These are phyloP conservation scores for Suillus occidentalis DNA, from an alignment of 768 basidiomycete genomes.

Conservation along the genomic window DNA sequence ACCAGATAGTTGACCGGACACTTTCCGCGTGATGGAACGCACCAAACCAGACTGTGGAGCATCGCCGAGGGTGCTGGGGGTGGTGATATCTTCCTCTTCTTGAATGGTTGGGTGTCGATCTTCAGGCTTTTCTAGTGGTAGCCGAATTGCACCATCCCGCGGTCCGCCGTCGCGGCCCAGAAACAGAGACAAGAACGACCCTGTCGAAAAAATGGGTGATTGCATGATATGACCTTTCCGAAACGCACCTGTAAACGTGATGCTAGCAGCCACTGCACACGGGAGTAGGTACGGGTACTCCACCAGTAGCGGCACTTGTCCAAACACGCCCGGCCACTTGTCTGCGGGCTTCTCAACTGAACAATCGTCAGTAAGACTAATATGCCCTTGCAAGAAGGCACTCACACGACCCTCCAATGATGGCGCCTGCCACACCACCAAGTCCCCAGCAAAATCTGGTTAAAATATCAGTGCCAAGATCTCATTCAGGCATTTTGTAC, in stretches of 20 bases:
- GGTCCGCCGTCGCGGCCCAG: slow-evolving; percentile 91
- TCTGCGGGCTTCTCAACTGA: slow-evolving; percentile 79
- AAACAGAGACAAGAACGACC: slow-evolving; percentile 87
- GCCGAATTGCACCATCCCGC: slow-evolving; percentile 78
- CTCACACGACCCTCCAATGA: slow-evolving; percentile 82
- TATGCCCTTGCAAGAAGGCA: slow-evolving; percentile 10
- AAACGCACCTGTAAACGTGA: slow-evolving; percentile 68
- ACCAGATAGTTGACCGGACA: slow-evolving; percentile 57
- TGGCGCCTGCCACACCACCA: slow-evolving; percentile 89
- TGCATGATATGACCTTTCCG: neutral
- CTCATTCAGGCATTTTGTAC: neutral
- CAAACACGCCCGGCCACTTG: slow-evolving; percentile 84
- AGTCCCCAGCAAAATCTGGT: slow-evolving; percentile 92
- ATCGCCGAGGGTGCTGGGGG: slow-evolving; percentile 47
- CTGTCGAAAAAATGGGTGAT: slow-evolving; percentile 36
- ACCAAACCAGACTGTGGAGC: slow-evolving; percentile 35
- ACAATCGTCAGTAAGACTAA: slow-evolving; percentile 15
- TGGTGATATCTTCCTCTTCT: slow-evolving; percentile 61
- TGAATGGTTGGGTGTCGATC: slow-evolving; percentile 51
- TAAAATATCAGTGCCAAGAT: slow-evolving; percentile 7
- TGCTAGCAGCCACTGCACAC: slow-evolving; percentile 69
- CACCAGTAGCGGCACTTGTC: slow-evolving; percentile 62
- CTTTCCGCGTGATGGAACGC: slow-evolving; percentile 44
- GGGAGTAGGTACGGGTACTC: slow-evolving; percentile 91
- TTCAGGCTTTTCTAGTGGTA: slow-evolving; percentile 72